These are phyloP conservation scores for Cyphellophora europaea DNA, from an alignment of 2,329 filamentous ascomycete genomes.

Conservation along the genomic window DNA sequence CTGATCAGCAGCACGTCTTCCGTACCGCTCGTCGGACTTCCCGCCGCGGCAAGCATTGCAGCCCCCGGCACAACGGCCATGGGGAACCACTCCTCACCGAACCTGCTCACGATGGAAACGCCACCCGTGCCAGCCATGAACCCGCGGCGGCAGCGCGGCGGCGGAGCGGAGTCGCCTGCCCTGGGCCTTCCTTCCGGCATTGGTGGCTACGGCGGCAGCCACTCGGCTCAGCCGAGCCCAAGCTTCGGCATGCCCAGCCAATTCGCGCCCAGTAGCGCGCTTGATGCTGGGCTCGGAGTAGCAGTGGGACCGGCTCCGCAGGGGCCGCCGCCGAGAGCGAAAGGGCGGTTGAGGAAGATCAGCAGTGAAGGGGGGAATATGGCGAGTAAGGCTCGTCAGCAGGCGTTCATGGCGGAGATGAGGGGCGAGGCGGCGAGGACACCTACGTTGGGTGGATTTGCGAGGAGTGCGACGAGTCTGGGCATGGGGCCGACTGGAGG, in stretches of 20 bases:
- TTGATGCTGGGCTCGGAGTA: background rate
- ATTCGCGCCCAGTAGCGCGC: background rate
- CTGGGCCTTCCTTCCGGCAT: background rate
- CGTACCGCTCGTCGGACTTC: constrained; percentile 49
- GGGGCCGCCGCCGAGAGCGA: background rate
- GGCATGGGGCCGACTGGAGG: constrained; percentile 4
- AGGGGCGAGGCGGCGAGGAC: constrained; percentile 7
- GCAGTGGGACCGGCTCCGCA: background rate
- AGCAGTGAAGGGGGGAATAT: constrained; percentile 42
- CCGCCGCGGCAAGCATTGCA: constrained; percentile 39
- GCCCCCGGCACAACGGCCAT: constrained; percentile 37
- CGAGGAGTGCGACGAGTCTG: constrained; percentile 15
- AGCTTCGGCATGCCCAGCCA: background rate
- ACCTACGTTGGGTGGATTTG: too few species aligned
- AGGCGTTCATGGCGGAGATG: constrained; percentile 23
- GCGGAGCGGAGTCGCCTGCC: background rate
- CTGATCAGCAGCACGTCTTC: constrained; percentile 45
- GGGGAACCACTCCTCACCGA: constrained; percentile 14
- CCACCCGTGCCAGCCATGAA: constrained; percentile 53
- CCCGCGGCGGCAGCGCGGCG: constrained; percentile 39
- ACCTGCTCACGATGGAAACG: constrained; percentile 11
- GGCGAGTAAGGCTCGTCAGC: constrained; percentile 34
- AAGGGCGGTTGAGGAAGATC: constrained; percentile 36
- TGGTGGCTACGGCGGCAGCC: background rate
- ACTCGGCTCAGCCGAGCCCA: background rate